Evolutionary conservation across 768 basidiomycete genomes (phyloP).

Genomic region (Leucogyrophana mollusca): DNA sequence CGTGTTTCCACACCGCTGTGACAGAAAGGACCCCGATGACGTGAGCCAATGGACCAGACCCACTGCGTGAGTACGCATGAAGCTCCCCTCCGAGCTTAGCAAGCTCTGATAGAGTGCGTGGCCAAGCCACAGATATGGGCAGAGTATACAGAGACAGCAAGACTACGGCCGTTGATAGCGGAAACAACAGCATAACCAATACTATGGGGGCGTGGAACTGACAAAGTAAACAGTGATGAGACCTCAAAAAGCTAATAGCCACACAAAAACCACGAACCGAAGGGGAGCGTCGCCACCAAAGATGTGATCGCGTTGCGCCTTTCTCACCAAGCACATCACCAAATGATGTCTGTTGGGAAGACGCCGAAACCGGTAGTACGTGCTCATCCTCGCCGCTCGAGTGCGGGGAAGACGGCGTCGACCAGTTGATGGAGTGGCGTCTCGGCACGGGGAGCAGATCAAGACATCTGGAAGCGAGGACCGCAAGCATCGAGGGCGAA

Average conservation of each 20-base stretch:
- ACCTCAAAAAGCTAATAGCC: conserved; percentile 6
- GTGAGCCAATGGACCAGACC: conserved; percentile 62
- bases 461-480: conserved; percentile 50
- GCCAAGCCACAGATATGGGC: conserved; percentile 76
- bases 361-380: conserved; percentile 56
- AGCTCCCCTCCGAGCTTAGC: conserved; percentile 74
- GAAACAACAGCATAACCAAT: conserved; percentile 67
- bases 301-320: conserved; percentile 21
- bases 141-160: conserved; percentile 49
- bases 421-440: conserved; percentile 38
- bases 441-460: conserved; percentile 50
- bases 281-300: conserved; percentile 30
- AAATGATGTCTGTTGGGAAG: conserved; percentile 46
- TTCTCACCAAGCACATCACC: conserved; percentile 43
- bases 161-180: conserved; percentile 60
- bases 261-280: conserved; percentile 29
- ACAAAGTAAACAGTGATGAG: conserved; percentile 5
- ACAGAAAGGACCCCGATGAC: conserved; percentile 81
- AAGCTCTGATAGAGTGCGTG: conserved; percentile 71
- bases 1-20: conserved; percentile 92
- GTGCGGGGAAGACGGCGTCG: conserved; percentile 46
- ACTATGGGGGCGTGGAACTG: conserved; percentile 62
- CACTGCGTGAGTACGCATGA: conserved; percentile 76
- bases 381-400: conserved; percentile 38
- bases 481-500: conserved; percentile 48